Evolutionary conservation across 257 asterid genomes (phyloP).

Genomic region (Linaria vulgaris): DNA sequence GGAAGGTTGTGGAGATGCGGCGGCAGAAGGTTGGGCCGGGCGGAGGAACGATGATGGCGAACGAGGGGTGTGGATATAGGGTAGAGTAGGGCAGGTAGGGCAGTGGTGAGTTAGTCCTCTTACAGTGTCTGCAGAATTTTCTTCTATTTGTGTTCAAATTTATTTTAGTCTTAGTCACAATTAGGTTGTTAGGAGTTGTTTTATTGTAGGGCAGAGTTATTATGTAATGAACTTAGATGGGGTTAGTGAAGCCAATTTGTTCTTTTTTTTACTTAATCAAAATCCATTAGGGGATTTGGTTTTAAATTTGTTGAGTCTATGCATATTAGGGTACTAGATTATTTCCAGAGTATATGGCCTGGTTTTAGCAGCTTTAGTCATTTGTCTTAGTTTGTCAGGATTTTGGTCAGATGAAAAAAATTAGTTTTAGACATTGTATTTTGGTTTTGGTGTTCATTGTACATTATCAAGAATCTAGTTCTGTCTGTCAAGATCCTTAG

Average conservation of each 20-base stretch:
- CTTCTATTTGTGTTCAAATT: constrained; percentile 16
- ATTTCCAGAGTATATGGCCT: background rate
- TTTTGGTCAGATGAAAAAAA: constrained; percentile 13
- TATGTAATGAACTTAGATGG: constrained; percentile 38
- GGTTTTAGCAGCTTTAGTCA: background rate
- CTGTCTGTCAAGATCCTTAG: too few species aligned
- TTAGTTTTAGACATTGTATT: constrained; percentile 20
- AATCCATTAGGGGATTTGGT: constrained; percentile 40
- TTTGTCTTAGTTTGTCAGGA: background rate
- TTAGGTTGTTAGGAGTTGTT: constrained; percentile 2
- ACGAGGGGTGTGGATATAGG: background rate
- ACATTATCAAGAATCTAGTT: background rate
- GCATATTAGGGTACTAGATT: background rate
- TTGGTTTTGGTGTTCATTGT: constrained; percentile 13
- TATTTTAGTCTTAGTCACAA: constrained; percentile 35
- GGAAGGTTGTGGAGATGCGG: constrained; percentile 86
- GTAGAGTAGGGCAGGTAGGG: constrained; percentile 3
- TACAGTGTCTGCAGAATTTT: background rate
- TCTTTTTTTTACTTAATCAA: constrained; percentile 30
- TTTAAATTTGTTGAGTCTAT: constrained; percentile 25
- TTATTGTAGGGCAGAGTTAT: constrained; percentile 34
- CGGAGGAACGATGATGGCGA: background rate
- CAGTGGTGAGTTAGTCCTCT: constrained; percentile 17
- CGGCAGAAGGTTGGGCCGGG: constrained; percentile 39
- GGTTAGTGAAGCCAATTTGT: constrained; percentile 32